Evolutionary conservation across 2,329 filamentous ascomycete genomes (phyloP).

Genomic region (Xylariaceae sp.): DNA sequence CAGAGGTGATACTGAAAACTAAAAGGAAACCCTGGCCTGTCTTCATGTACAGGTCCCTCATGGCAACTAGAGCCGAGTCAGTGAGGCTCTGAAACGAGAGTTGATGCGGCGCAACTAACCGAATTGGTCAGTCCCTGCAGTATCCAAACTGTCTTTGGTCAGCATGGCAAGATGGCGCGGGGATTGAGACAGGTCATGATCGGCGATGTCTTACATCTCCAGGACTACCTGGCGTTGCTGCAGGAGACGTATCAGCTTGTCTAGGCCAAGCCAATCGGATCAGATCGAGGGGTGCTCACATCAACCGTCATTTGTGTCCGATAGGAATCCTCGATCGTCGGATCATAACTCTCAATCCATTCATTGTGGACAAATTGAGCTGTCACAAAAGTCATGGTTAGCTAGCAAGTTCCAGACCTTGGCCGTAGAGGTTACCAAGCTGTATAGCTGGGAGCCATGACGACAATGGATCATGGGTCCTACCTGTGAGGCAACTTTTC

Average conservation of each 20-base stretch:
- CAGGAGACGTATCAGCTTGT: conserved; percentile 43
- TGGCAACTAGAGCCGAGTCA: conserved; percentile 56
- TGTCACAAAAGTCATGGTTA: conserved; percentile 46
- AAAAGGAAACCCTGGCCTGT: conserved; percentile 90
- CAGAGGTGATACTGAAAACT: conserved; percentile 89
- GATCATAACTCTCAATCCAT: conserved; percentile 89
- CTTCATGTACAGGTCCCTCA: conserved; percentile 90
- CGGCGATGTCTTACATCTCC: conserved; percentile 72
- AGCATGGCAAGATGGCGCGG: conserved; percentile 34
- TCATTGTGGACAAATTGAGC: conserved; percentile 94
- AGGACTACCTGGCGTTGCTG: conserved; percentile 87
- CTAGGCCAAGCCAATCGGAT: conserved; percentile 27
- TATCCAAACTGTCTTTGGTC: conserved; percentile 71
- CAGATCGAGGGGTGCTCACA: conserved; percentile 61
- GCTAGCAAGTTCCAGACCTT: conserved; percentile 19
- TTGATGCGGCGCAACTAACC: conserved; percentile 63
- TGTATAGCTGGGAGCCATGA: conserved; percentile 7
- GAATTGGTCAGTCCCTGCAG: conserved; percentile 90
- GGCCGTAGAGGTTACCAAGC: background rate
- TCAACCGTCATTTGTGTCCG: conserved; percentile 80
- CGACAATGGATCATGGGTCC: conserved; percentile 18
- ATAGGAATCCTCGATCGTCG: conserved; percentile 80
- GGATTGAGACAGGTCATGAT: conserved; percentile 29
- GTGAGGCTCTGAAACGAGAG: conserved; percentile 20
- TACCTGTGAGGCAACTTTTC: conserved; percentile 91